These are phyloP conservation scores for Spiraea crenata DNA, from an alignment of 331 rosid genomes.

Conservation along the genomic window DNA sequence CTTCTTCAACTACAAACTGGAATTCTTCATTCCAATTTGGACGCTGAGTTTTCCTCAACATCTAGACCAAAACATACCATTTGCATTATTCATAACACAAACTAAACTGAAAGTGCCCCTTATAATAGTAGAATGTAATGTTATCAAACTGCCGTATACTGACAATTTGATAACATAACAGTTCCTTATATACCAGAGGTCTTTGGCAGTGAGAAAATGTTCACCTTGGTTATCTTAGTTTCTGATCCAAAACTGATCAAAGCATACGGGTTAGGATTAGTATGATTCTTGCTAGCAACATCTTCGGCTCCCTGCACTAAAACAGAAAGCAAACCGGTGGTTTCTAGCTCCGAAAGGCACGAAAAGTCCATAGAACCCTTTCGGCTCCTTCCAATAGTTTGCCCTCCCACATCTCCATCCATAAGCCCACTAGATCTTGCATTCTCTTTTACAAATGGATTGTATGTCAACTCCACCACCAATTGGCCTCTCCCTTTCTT, in stretches of 20 bases:
- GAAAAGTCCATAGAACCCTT: slow-evolving; percentile 7
- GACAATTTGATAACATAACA: background rate
- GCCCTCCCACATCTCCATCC: background rate
- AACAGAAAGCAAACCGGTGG: slow-evolving; percentile 18
- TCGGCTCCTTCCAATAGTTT: slow-evolving; percentile 2
- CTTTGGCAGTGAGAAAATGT: background rate
- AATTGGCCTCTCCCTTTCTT: slow-evolving; percentile 24
- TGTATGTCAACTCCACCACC: slow-evolving; percentile 27
- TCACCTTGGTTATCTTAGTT: slow-evolving; percentile 26
- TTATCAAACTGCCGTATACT: background rate
- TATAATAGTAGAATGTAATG: background rate
- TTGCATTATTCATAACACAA: too few relatives aligned
- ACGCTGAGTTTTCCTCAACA: slow-evolving; percentile 21
- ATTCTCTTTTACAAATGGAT: slow-evolving; percentile 19
- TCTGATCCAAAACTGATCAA: slow-evolving; percentile 19
- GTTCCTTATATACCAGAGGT: background rate
- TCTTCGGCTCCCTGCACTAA: slow-evolving; percentile 18
- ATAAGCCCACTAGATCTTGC: slow-evolving; percentile 8
- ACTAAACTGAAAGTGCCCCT: too few relatives aligned
- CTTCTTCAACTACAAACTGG: slow-evolving; percentile 31
- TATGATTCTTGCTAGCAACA: slow-evolving; percentile 18
- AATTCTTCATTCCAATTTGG: slow-evolving; percentile 38
- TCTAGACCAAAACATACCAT: background rate
- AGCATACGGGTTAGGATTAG: slow-evolving; percentile 24
- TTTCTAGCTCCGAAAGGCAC: background rate